These are phyloP conservation scores for Saccharomyces hybrid DNA, from an alignment of 1,139 yeast genomes.

Conservation along the genomic window DNA sequence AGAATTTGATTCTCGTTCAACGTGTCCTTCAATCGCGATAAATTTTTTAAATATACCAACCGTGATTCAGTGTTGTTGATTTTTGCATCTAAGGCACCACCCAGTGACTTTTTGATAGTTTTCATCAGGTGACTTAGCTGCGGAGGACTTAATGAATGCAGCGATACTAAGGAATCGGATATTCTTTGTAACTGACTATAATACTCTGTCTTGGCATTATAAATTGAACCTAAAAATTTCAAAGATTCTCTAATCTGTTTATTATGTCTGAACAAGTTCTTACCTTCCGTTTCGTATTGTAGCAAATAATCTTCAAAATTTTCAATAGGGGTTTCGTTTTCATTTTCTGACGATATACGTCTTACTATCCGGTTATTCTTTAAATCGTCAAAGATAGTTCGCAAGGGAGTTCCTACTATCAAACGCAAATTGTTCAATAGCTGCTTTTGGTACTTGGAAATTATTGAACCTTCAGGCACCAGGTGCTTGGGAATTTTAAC, in stretches of 20 bases:
- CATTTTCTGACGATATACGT: too few species aligned
- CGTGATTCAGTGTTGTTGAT: slow-evolving; percentile 45
- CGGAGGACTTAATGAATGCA: slow-evolving; percentile 20
- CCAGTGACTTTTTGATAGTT: slow-evolving; percentile 14
- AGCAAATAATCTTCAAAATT: slow-evolving; percentile 21
- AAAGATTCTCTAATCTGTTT: slow-evolving; percentile 42
- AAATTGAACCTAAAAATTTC: slow-evolving; percentile 52
- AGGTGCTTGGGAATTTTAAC: too few species aligned
- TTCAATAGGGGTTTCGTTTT: slow-evolving; percentile 5
- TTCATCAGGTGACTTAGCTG: slow-evolving; percentile 15
- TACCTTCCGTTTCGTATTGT: slow-evolving; percentile 17
- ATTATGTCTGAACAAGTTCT: too few species aligned
- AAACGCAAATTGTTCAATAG: too few species aligned
- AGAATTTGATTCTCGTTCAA: slow-evolving; percentile 22
- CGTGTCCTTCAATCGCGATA: slow-evolving; percentile 33
- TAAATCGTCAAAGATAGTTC: too few species aligned
- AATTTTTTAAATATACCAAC: slow-evolving; percentile 51
- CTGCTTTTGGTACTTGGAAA: too few species aligned
- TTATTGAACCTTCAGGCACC: too few species aligned
- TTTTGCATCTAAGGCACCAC: slow-evolving; percentile 4
- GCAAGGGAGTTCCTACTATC: too few species aligned
- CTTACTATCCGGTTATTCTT: too few species aligned
- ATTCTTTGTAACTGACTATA: slow-evolving; percentile 77
- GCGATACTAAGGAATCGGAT: slow-evolving; percentile 60
- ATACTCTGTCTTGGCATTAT: slow-evolving; percentile 71